phyloP scores from a whole-genome alignment of 2,329 filamentous ascomycete species.

The Metarhizium robertsii region DNA sequence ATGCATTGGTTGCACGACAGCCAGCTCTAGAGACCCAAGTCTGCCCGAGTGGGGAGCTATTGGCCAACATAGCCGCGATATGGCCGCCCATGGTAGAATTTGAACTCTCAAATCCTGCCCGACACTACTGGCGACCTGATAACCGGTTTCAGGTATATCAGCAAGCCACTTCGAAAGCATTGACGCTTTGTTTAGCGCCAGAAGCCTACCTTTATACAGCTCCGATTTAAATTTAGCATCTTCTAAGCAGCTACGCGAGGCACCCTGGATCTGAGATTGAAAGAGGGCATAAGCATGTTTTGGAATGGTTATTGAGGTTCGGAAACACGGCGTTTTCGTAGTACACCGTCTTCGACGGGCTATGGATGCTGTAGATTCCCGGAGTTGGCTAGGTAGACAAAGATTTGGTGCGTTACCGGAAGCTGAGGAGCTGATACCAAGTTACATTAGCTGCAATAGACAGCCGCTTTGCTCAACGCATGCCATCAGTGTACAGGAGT shows the following conservation, averaged over 20 bases:
- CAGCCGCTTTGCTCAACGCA: too few species aligned
- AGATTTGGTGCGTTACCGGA: not conserved
- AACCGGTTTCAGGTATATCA: not conserved
- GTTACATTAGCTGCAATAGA: too few species aligned
- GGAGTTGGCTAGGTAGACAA: not conserved
- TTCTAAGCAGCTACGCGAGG: not conserved
- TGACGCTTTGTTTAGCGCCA: not conserved
- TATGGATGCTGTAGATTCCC: not conserved
- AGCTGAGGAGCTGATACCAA: too few species aligned
- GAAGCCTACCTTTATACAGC: not conserved
- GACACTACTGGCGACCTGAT: not conserved
- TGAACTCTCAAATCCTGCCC: not conserved
- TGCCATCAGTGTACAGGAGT: too few species aligned
- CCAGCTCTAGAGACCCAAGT: not conserved
- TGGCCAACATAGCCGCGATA: slow-evolving; percentile 2
- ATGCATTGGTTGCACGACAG: not conserved
- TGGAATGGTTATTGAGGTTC: not conserved
- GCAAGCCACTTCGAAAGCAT: not conserved
- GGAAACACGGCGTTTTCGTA: not conserved
- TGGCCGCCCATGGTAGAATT: not conserved
- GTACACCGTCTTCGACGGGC: not conserved
- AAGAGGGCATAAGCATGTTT: not conserved
- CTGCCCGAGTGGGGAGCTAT: not conserved
- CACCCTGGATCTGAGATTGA: not conserved
- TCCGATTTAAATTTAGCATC: not conserved